Percentiles rank a stretch among this genome's conserved stretches.
Conservation (phyloP, 2,329 filamentous ascomycete species). For the Phialophora verrucosa region DNA sequence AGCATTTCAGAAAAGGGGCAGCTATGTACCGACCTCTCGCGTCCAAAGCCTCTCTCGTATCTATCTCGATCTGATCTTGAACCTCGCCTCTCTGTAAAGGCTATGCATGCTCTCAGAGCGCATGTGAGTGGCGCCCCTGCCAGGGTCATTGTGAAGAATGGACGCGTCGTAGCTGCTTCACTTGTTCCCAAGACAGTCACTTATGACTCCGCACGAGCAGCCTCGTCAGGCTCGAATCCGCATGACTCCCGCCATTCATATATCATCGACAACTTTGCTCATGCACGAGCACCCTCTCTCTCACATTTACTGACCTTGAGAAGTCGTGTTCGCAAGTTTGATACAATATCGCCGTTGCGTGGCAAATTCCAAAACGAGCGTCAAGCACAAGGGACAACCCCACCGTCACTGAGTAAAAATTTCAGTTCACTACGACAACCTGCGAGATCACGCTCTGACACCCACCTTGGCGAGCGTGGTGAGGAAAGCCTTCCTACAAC, state of each 20-base stretch:
- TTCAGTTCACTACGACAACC: background rate
- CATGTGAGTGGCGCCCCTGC: background rate
- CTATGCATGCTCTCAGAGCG: background rate
- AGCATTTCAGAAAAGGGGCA: background rate
- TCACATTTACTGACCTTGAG: background rate
- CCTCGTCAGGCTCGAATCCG: conserved; percentile 6
- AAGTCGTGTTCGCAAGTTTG: background rate
- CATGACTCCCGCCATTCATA: conserved; percentile 3
- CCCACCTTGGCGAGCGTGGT: background rate
- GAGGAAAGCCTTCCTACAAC: background rate
- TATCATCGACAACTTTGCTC: background rate
- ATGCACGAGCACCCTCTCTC: background rate
- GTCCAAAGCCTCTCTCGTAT: background rate
- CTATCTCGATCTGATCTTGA: background rate
- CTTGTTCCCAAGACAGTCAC: too few relatives aligned
- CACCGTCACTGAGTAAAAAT: background rate
- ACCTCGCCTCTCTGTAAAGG: background rate
- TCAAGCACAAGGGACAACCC: conserved; percentile 3
- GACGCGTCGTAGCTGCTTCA: background rate
- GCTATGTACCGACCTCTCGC: background rate
- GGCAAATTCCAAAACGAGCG: background rate
- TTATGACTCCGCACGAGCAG: conserved; percentile 12
- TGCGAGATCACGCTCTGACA: conserved; percentile 1
- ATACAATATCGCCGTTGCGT: background rate
- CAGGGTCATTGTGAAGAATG: background rate